Base-by-base conservation (phyloP, 2,329 filamentous ascomycete genomes). In the Paecilomyces sp. region DNA sequence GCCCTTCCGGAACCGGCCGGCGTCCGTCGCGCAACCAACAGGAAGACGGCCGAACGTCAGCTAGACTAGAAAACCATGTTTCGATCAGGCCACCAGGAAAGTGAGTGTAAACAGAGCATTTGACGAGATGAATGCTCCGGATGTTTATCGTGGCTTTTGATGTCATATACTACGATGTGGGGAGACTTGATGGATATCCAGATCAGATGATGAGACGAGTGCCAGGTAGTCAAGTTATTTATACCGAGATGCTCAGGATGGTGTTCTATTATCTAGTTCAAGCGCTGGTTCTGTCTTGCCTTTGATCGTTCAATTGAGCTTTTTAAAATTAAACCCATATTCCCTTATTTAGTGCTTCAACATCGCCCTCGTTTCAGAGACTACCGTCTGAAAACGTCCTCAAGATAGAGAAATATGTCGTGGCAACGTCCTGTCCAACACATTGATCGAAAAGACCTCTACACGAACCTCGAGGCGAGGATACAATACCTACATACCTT, bases 401-500 rank as follows among this genome's bases (percentile, higher is more conserved):
- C 22, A 22, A 33, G 31, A 33, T 33, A 30, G 22, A 6, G 22
- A 30, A 25, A 24, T 50, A 60, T 62, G 60, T 55, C 60, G 55
- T 62, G 61, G 56, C 63, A 62, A 53, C 69, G 69, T 24, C 64
- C 65, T 7, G 65, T 67, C n/a, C 72, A 86, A 70, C 88, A 90
- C 67, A 81, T 91, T 65, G 84, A 88, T 72, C 85, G 88, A 53
- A 85, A 87, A 72, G 84, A 88, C 51, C 79, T 92, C 5, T 91
- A 91, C 74, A 89, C 85, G 25, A 85, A 83, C 65, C 80, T 91
- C 15, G 87, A 90, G 63, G 82, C 84, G 0, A 81, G 89, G 56
- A 84, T 92, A 61, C 83, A 84, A 57, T 92, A 91, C 63, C 80
- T 92, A 1, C 88, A 91, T 66, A 85, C 85, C 31, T 91, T 92